phyloP scores from a whole-genome alignment of 2,329 filamentous ascomycete genomes.

The Cladosporium sp. region DNA sequence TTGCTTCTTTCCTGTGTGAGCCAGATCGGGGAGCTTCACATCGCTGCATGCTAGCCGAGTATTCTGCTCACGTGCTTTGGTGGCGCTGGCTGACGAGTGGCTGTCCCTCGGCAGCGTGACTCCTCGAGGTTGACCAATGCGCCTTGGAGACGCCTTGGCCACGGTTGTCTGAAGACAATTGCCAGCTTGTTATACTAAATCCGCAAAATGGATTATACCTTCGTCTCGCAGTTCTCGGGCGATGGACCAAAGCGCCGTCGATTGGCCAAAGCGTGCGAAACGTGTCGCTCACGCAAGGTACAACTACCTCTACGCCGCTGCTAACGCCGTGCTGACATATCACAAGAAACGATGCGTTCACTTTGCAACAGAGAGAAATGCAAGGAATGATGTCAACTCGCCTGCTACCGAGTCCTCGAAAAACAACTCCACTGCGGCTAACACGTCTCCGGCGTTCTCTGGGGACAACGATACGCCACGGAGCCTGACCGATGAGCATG shows the following conservation, averaged over 20 bases:
- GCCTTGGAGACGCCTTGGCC: background rate
- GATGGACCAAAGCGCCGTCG: slow-evolving; percentile 30
- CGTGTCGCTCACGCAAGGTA: slow-evolving; percentile 30
- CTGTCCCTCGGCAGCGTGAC: background rate
- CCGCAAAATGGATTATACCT: slow-evolving; percentile 29
- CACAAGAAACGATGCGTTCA: slow-evolving; percentile 32
- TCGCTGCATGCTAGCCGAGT: background rate
- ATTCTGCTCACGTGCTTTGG: background rate
- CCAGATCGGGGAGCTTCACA: background rate
- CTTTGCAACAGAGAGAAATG: slow-evolving; percentile 17
- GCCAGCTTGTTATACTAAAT: too few species aligned
- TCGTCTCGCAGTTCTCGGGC: slow-evolving; percentile 30
- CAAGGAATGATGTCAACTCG: background rate
- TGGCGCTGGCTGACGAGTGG: background rate
- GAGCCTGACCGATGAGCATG: background rate
- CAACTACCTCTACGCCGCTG: background rate
- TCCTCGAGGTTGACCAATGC: background rate
- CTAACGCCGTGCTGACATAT: background rate
- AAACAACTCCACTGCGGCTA: slow-evolving; percentile 14
- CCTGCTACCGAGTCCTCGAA: slow-evolving; percentile 13
- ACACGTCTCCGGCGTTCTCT: slow-evolving; percentile 10
- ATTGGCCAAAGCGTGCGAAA: slow-evolving; percentile 31
- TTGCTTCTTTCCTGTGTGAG: background rate
- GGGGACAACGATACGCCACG: slow-evolving; percentile 7
- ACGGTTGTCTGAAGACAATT: background rate